Base-by-base conservation (phyloP, 106 monocot species). In the Hemerocallis citrina region DNA sequence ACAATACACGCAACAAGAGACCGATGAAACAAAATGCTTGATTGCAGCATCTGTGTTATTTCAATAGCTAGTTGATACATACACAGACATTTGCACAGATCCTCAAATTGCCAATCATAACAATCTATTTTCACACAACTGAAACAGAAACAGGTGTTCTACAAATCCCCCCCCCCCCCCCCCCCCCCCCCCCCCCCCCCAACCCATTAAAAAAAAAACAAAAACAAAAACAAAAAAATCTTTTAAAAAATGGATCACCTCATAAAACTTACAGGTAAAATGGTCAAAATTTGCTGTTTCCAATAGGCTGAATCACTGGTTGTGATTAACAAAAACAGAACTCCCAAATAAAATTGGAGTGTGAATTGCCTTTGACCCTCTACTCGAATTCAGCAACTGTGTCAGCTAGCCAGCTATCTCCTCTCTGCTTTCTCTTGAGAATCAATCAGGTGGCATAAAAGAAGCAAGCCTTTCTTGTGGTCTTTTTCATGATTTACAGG, bases 401-500 rank as follows among this genome's bases (percentile, higher is more conserved):
- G 7, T 41, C 39, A 38, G 20, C 10, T 7, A 6, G 5, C 1
- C 40, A 0, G 6, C 27, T 37, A 39, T 41, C 40, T 60, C 32
- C 23, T 34, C 41, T 27, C 60, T 2, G 7, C 37, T 60, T 19
- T 12, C 8, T 54, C n/a, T 60, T 14, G 15, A 39, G 60, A 38
- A 60, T 41, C 25, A 28, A n/a, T n/a, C n/a, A 41, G 35, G 14
- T 15, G 40, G 41, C 41, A 41, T 19, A 19, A 1, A 15, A 19
- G 24, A 25, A 59, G 25, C 23, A 27, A 24, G 15, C 21, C 8
- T 35, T 5, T 50, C 12, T 50, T 16, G 50, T 50, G 15, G 23
- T 50, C 9, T 23, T 8, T 62, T 42, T 46, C 62, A 17, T 32
- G 25, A 29, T 45, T 62, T 46, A 62, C 62, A 62, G 29, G 29